Conservation (phyloP, 257 asterid species). For the Galeopsis tetrahit region DNA sequence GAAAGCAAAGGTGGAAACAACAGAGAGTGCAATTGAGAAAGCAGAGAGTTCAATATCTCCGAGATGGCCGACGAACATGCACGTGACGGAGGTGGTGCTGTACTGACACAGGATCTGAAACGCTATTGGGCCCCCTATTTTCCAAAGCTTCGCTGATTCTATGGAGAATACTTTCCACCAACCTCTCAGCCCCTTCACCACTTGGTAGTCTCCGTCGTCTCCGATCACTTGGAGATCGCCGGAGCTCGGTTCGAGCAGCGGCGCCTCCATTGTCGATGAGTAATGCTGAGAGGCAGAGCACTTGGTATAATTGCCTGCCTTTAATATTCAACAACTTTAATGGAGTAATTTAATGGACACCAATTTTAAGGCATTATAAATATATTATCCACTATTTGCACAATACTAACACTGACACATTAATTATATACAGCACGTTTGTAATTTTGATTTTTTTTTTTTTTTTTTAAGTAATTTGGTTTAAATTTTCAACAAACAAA, state of each 20-base stretch:
- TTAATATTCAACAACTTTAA: slow-evolving; percentile 32
- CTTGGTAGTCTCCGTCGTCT: neutral
- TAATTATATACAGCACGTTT: too few species aligned
- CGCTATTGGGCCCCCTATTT: neutral
- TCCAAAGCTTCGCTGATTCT: neutral
- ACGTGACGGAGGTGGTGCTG: neutral
- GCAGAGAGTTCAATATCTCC: neutral
- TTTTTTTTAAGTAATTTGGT: too few species aligned
- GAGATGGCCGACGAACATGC: neutral
- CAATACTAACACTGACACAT: too few species aligned
- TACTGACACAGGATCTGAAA: neutral
- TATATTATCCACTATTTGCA: too few species aligned
- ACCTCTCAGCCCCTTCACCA: neutral
- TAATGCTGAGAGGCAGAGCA: slow-evolving; percentile 78
- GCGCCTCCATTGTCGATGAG: slow-evolving; percentile 42
- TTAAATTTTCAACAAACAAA: too few species aligned
- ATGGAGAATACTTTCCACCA: neutral
- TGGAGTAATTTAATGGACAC: too few species aligned
- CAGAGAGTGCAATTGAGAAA: neutral
- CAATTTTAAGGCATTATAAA: too few species aligned
- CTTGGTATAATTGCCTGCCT: slow-evolving; percentile 49
- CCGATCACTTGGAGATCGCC: neutral
- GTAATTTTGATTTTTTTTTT: too few species aligned
- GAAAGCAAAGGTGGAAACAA: neutral
- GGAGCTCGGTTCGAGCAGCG: neutral